Base-by-base conservation (phyloP, 495 filamentous ascomycete genomes). In the Neurospora sp. region DNA sequence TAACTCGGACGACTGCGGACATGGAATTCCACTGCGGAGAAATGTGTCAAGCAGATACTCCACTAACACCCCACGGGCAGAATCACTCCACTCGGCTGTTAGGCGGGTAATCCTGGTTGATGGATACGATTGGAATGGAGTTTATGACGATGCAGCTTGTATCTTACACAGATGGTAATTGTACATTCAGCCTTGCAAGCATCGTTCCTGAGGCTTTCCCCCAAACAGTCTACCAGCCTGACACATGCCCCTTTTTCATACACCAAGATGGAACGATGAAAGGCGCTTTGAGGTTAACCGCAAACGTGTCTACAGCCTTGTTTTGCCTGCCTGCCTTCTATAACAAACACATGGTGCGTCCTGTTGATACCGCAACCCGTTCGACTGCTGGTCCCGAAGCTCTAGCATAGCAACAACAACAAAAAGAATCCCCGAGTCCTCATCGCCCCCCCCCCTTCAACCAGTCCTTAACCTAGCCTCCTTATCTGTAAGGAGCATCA, bases 401-500 rank as follows among this genome's bases (percentile, higher is more conserved):
- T 66, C 41, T 42, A 61, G 53, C 53, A 35, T 18, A 61, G 27
- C 27, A 37, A 41, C 22, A 14, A 53, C 46, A 2, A 14, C 27
- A 53, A 27, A 27, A 27, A 27, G 20, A 53, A 27, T 27, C 5
- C 14, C 48, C 11, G 10, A n/a, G n/a, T 53, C 20, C 11, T 53
- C 42, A 41, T 5, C 10, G 18, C 22, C 41, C 27, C 6, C 31
- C 53, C 53, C 31, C n/a, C n/a, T n/a, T 35, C 9, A 18, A 18
- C 53, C 53, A 14, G 53, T 35, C 6, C 5, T 61, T 7, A 61
- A 8, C 18, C 2, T 8, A 35, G 1, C 1, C 53, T 14, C 11
- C 71, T 86, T 91, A 96, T 87, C 93, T 90, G 85, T 96, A 96
- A 37, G 93, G 93, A 72, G 92, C 89, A 85, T 96, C 93, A 14